phyloP scores from a whole-genome alignment of 495 filamentous ascomycete species.

The Cladorrhinum samala region DNA sequence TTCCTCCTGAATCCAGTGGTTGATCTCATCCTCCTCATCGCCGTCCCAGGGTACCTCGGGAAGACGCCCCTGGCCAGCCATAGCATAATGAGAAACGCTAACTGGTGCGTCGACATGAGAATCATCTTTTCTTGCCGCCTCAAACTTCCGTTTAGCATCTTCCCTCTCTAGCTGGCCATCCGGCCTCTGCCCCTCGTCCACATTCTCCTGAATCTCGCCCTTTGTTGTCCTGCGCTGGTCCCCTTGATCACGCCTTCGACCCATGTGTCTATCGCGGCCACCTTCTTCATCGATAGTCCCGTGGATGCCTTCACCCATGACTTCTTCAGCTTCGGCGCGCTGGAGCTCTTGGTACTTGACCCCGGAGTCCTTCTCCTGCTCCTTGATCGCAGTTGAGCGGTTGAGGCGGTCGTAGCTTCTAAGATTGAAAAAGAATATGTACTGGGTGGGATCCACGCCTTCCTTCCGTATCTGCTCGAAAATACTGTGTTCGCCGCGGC shows the following conservation, averaged over 20 bases:
- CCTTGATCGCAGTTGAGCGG: slow-evolving; percentile 59
- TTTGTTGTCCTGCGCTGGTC: slow-evolving; percentile 30
- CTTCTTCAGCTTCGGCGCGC: slow-evolving; percentile 73
- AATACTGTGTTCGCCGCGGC: slow-evolving; percentile 84
- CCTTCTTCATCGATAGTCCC: slow-evolving; percentile 43
- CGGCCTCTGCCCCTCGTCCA: slow-evolving; percentile 51
- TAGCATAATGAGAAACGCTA: slow-evolving; percentile 73
- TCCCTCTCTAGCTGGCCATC: slow-evolving; percentile 41
- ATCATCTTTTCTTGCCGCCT: slow-evolving; percentile 44
- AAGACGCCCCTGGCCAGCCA: slow-evolving; percentile 62
- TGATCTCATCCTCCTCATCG: slow-evolving; percentile 60
- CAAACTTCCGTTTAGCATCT: slow-evolving; percentile 59
- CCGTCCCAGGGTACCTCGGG: slow-evolving; percentile 69
- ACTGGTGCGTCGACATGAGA: slow-evolving; percentile 48
- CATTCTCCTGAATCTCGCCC: slow-evolving; percentile 31
- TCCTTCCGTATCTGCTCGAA: slow-evolving; percentile 69
- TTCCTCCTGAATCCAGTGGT: slow-evolving; percentile 90
- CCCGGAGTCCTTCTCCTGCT: slow-evolving; percentile 70
- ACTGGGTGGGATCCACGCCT: slow-evolving; percentile 71
- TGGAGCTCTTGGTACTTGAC: slow-evolving; percentile 82
- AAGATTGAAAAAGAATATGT: slow-evolving; percentile 90
- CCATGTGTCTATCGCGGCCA: slow-evolving; percentile 37
- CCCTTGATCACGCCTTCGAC: slow-evolving; percentile 37
- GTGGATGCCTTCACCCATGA: slow-evolving; percentile 72
- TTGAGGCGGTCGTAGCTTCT: slow-evolving; percentile 87